A percentile compares a stretch with the other conserved stretches of the same genome.
Evolutionary conservation across 2,329 filamentous ascomycete genomes (phyloP).

Genomic region (Emergomyces orientalis): DNA sequence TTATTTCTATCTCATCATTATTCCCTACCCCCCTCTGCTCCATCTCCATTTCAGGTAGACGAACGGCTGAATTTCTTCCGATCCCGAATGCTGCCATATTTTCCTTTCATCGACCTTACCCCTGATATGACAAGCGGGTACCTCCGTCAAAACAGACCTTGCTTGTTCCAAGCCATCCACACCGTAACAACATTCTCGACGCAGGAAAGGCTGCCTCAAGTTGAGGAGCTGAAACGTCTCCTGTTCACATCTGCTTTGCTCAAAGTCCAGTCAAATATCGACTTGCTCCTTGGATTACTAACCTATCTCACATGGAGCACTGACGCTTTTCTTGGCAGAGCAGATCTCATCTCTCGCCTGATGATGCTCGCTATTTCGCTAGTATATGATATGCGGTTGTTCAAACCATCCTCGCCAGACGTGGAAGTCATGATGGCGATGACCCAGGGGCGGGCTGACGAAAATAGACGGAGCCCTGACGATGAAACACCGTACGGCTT

Average conservation of each 20-base stretch:
- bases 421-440: constrained; percentile 25
- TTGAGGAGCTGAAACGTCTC: constrained; percentile 25
- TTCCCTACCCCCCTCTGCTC: not conserved
- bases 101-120: constrained; percentile 29
- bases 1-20: not conserved
- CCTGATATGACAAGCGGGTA: constrained; percentile 23
- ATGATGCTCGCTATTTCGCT: constrained; percentile 33
- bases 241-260: constrained; percentile 25
- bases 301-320: constrained; percentile 33
- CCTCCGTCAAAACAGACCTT: constrained; percentile 26
- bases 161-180: constrained; percentile 31
- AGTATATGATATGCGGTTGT: constrained; percentile 29
- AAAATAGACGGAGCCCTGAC: not conserved
- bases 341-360: constrained; percentile 27
- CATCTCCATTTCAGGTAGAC: constrained; percentile 14
- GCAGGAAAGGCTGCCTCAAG: constrained; percentile 20
- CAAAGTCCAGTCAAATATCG: constrained; percentile 25
- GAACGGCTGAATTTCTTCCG: constrained; percentile 24
- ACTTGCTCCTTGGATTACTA: constrained; percentile 31
- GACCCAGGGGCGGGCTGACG: constrained; percentile 22
- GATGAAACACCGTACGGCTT: constrained; percentile 15
- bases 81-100: constrained; percentile 27
- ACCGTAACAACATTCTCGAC: constrained; percentile 27
- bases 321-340: constrained; percentile 26
- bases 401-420: constrained; percentile 25